A percentile compares a stretch with the other conserved stretches of the same genome.
These are phyloP conservation scores for Oryza punctata DNA, from an alignment of 176 grass and related monocot species.

Conservation along the genomic window DNA sequence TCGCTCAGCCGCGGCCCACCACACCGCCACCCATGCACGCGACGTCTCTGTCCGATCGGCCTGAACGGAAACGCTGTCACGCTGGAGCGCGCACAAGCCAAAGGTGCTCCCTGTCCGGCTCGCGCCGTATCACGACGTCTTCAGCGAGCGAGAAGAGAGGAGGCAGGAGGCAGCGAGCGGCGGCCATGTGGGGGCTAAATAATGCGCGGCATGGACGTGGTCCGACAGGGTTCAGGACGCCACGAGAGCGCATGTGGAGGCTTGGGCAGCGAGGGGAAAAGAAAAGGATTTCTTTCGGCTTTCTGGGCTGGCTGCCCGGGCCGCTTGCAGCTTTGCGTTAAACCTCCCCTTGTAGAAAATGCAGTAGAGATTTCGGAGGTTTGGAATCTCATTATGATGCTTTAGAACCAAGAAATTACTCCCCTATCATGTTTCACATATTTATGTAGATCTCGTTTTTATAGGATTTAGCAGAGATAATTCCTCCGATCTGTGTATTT, in stretches of 20 bases:
- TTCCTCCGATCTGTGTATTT: not conserved
- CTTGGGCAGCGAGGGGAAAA: not conserved
- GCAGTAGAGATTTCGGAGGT: not conserved
- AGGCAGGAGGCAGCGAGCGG: no score
- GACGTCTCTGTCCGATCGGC: not conserved
- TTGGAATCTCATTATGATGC: not conserved
- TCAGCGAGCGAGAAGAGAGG: not conserved
- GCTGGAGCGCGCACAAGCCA: not conserved
- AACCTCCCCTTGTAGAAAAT: not conserved
- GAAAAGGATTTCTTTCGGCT: constrained; percentile 29
- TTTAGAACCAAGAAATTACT: not conserved
- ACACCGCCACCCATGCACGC: not conserved
- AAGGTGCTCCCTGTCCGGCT: not conserved
- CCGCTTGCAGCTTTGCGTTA: constrained; percentile 23
- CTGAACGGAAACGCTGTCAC: not conserved
- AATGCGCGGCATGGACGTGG: constrained; percentile 40
- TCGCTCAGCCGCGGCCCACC: no score
- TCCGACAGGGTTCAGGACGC: constrained; percentile 59
- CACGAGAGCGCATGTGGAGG: constrained; percentile 55
- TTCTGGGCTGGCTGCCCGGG: constrained; percentile 7
- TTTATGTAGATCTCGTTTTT: not conserved
- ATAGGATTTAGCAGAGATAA: no score
- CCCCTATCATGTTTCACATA: not conserved
- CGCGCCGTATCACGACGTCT: not conserved
- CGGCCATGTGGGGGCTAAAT: constrained; percentile 38